Conservation (phyloP, 306 rosid genomes). For the Abrus pulchellus region DNA sequence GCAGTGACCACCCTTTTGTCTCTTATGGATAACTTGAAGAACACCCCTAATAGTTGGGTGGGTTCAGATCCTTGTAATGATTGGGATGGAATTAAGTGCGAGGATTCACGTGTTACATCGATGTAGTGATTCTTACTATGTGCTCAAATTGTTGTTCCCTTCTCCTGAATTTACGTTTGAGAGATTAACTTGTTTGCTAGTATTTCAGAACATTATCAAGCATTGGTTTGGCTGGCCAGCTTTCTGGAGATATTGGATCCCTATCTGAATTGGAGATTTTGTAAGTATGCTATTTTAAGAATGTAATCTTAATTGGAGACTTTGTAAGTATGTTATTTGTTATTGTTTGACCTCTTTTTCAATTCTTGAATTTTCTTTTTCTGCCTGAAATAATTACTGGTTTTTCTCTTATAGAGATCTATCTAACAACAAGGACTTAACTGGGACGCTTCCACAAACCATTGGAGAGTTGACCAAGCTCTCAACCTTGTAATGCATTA, state of each 20-base stretch:
- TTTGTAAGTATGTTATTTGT: slow-evolving; percentile 50
- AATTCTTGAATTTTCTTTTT: slow-evolving; percentile 26
- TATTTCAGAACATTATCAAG: slow-evolving; percentile 55
- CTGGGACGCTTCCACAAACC: slow-evolving; percentile 54
- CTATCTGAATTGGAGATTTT: slow-evolving; percentile 55
- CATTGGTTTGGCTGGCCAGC: slow-evolving; percentile 52
- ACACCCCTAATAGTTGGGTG: slow-evolving; percentile 56
- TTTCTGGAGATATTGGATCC: slow-evolving; percentile 59
- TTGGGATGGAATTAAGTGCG: slow-evolving; percentile 66
- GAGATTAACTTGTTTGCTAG: slow-evolving; percentile 17
- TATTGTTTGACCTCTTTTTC: neutral
- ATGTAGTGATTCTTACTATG: slow-evolving; percentile 52
- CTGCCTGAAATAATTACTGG: neutral
- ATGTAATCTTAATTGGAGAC: slow-evolving; percentile 45
- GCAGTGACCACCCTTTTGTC: slow-evolving; percentile 54
- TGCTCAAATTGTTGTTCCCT: slow-evolving; percentile 14
- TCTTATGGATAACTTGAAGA: slow-evolving; percentile 46
- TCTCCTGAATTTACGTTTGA: slow-evolving; percentile 19
- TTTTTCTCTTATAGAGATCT: slow-evolving; percentile 57
- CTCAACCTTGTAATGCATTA: slow-evolving; percentile 50
- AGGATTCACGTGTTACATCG: slow-evolving; percentile 54
- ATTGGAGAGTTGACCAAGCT: slow-evolving; percentile 56
- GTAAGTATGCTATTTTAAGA: slow-evolving; percentile 45
- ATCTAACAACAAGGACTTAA: slow-evolving; percentile 58
- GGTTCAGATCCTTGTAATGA: slow-evolving; percentile 56